These are phyloP conservation scores for Carex kokanica DNA, from an alignment of 176 grass and related monocot genomes.

Conservation along the genomic window DNA sequence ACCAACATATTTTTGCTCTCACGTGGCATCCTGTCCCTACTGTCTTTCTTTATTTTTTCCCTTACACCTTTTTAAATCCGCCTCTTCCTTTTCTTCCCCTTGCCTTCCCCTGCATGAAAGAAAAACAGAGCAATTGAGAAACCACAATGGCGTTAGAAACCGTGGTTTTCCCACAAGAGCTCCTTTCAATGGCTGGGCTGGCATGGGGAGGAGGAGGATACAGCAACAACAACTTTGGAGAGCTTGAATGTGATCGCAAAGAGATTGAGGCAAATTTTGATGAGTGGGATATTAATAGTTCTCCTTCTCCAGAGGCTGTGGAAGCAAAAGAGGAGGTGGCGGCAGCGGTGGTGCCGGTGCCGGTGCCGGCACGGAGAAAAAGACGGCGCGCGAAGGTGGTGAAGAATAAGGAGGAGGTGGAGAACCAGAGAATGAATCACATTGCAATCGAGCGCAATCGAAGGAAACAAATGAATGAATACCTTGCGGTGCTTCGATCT, in stretches of 20 bases:
- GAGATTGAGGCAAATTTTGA: conserved; percentile 31
- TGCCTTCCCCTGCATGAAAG: background rate
- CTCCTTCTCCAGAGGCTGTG: conserved; percentile 6
- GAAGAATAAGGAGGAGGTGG: conserved; percentile 98
- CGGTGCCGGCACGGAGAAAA: conserved; percentile 45
- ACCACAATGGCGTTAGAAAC: conserved; percentile 80
- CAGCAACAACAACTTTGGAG: conserved; percentile 9
- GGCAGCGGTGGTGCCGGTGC: no score
- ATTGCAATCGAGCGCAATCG: conserved; percentile 99
- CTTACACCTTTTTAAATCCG: conserved; percentile 37
- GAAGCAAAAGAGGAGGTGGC: background rate
- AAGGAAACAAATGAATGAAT: conserved; percentile 94
- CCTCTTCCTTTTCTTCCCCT: background rate
- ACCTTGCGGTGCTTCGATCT: conserved; percentile 84
- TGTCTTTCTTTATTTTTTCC: conserved; percentile 17
- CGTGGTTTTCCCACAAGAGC: conserved; percentile 63
- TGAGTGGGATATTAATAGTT: conserved; percentile 49
- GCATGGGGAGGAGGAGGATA: conserved; percentile 38
- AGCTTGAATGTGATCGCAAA: conserved; percentile 25
- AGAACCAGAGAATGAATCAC: conserved; percentile 95
- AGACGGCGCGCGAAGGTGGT: conserved; percentile 54
- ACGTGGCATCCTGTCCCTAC: conserved; percentile 28
- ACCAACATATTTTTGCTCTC: background rate
- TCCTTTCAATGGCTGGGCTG: conserved; percentile 39
- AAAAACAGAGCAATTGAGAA: background rate